These are phyloP conservation scores for Hordeum vulgare DNA, from an alignment of 176 grass and related monocot species.

Conservation along the genomic window MorexV3_pseudomolecules_assembly NC_058524.1:432433188-432433687, in stretches of 20 bases:
- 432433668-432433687: background rate
- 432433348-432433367: background rate
- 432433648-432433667: background rate
- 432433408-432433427: background rate
- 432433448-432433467: background rate
- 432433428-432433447: background rate
- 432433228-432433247: background rate
- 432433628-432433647: background rate
- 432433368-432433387: background rate
- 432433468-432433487: background rate
- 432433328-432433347: background rate
- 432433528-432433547: background rate
- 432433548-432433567: slow-evolving; percentile 4
- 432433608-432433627: background rate
- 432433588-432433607: background rate
- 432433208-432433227: background rate
- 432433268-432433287: background rate
- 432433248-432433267: background rate
- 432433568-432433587: background rate
- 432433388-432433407: background rate
- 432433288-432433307: background rate
- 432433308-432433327: background rate
- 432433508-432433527: background rate
- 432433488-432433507: background rate
- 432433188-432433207: background rate